Conservation (phyloP, 192 early-diverging fungal species). For the Podila horticola region DNA sequence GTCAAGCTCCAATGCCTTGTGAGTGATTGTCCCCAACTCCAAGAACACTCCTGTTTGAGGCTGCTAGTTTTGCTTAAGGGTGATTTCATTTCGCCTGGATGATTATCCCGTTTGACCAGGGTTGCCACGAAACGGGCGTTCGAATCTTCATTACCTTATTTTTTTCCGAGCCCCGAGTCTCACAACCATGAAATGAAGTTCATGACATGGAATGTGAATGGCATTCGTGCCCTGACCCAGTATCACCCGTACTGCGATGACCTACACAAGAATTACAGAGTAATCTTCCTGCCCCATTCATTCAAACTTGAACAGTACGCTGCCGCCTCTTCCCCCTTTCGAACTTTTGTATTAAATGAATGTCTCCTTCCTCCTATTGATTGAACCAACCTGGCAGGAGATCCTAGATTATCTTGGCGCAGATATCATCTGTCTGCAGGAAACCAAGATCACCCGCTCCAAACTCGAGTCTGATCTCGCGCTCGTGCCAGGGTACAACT, state of each 20-base stretch:
- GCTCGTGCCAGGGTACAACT: constrained; percentile 73
- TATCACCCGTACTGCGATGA: constrained; percentile 64
- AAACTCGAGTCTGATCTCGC: constrained; percentile 68
- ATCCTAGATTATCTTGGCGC: constrained; percentile 59
- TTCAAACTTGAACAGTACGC: constrained; percentile 21
- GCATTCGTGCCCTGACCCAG: constrained; percentile 57
- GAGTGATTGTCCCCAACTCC: too few species aligned
- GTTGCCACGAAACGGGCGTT: too few species aligned
- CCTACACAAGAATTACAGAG: constrained; percentile 56
- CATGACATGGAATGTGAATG: constrained; percentile 73
- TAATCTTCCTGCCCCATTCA: constrained; percentile 16
- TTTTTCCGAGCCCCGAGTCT: too few species aligned
- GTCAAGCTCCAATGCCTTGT: too few species aligned
- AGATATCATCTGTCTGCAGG: constrained; percentile 81
- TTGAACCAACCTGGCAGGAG: constrained; percentile 10
- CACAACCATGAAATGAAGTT: constrained; percentile 56
- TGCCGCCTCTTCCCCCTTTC: constrained; percentile 17
- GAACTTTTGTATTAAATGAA: too few species aligned
- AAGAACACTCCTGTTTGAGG: too few species aligned
- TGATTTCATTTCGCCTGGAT: too few species aligned
- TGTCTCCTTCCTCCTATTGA: neutral
- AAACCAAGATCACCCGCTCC: constrained; percentile 73
- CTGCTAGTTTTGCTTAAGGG: too few species aligned
- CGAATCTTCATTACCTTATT: too few species aligned
- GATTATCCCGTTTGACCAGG: too few species aligned